Percentiles rank a stretch among this genome's conserved stretches.
These are phyloP conservation scores for Rhodotorula diobovata DNA, from an alignment of 768 basidiomycete genomes.

Conservation along the genomic window DNA sequence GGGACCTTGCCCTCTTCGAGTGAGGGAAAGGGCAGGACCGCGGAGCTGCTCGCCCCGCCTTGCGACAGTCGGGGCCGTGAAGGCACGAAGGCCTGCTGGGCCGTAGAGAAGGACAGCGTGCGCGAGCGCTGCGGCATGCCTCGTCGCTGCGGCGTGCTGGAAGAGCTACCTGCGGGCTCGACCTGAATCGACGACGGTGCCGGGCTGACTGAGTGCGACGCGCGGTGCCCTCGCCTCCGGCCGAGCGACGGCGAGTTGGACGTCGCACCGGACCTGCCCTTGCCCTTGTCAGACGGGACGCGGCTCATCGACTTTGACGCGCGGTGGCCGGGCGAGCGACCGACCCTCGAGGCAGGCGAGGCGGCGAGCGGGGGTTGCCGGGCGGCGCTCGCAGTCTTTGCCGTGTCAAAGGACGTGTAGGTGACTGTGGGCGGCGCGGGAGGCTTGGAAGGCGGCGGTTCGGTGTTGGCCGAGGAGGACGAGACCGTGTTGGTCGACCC, in stretches of 20 bases:
- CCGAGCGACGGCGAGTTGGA: neutral
- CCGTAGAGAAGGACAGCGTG: constrained; percentile 14
- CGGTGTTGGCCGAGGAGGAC: neutral
- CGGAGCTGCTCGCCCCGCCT: neutral
- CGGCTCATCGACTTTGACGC: constrained; percentile 10
- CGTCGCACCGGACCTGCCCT: neutral
- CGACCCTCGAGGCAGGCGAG: neutral
- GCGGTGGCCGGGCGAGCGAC: neutral
- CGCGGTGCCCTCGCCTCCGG: neutral
- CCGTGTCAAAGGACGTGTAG: constrained; percentile 11
- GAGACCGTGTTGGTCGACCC: constrained; percentile 3
- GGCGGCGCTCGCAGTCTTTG: neutral
- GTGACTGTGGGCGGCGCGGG: constrained; percentile 9
- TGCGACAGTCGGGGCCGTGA: neutral
- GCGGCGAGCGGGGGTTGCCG: neutral
- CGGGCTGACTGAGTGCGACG: neutral
- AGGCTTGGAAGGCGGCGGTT: neutral
- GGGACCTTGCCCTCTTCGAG: constrained; percentile 2
- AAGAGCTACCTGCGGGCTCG: no score
- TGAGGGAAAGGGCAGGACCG: neutral
- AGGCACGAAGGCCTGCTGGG: constrained; percentile 15
- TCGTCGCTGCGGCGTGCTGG: neutral
- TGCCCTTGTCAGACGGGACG: neutral
- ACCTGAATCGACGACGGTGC: neutral
- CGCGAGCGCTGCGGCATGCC: neutral